Evolutionary conservation across 208 protist species (phyloP).

Genomic region (Jaenimonas drosophilae): DNA sequence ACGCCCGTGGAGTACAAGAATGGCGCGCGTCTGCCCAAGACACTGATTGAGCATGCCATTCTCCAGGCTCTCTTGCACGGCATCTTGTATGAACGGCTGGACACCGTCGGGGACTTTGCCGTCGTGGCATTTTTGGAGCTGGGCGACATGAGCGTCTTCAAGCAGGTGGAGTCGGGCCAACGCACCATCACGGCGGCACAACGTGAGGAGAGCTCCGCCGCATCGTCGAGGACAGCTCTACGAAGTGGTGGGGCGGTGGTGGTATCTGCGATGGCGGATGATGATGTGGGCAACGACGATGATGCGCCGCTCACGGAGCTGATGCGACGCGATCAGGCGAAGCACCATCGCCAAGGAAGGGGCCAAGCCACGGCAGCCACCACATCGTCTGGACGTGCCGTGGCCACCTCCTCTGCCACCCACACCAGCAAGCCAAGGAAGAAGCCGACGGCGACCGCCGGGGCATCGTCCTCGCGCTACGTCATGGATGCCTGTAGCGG

Average conservation of each 20-base stretch:
- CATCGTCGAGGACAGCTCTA: too few species aligned
- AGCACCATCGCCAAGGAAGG: not conserved
- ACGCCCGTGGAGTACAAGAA: slow-evolving; percentile 76
- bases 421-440: not conserved
- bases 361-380: not conserved
- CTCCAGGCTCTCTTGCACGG: slow-evolving; percentile 54
- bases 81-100: slow-evolving; percentile 63
- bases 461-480: slow-evolving; percentile 5
- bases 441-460: not conserved
- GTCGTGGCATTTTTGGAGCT: slow-evolving; percentile 58
- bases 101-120: slow-evolving; percentile 59
- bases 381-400: not conserved
- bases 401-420: not conserved
- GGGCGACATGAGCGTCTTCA: slow-evolving; percentile 31
- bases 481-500: not conserved
- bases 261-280: too few species aligned
- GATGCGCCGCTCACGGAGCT: not conserved
- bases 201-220: too few species aligned
- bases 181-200: too few species aligned
- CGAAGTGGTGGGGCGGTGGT: too few species aligned
- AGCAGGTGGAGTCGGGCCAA: slow-evolving; percentile 20
- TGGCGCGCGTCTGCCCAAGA: slow-evolving; percentile 30
- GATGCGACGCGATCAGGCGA: not conserved
- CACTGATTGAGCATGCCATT: slow-evolving; percentile 57
- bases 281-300: not conserved